These are phyloP conservation scores for Phylloporus arenicola DNA, from an alignment of 768 basidiomycete genomes.

Conservation along the genomic window DNA sequence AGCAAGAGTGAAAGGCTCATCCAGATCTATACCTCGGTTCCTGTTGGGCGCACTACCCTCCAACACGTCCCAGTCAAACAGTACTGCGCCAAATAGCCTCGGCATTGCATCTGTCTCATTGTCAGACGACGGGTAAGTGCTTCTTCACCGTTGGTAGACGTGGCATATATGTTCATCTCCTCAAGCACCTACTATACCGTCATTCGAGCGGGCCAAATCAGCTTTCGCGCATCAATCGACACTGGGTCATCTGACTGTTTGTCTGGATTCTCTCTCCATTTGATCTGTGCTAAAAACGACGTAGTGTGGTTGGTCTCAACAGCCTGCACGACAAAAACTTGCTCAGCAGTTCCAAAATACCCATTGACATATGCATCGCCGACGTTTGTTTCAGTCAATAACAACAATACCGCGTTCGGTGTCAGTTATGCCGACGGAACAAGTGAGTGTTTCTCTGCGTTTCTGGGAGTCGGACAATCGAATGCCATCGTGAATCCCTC, in stretches of 20 bases:
- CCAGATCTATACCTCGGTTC: slow-evolving; percentile 9
- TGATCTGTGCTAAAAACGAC: neutral
- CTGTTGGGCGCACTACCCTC: slow-evolving; percentile 10
- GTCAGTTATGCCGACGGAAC: slow-evolving; percentile 65
- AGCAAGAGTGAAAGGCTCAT: slow-evolving; percentile 2
- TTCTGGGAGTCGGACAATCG: neutral
- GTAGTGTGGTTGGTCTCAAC: slow-evolving; percentile 68
- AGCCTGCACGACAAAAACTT: slow-evolving; percentile 49
- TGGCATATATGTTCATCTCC: slow-evolving; percentile 3
- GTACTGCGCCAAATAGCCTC: slow-evolving; percentile 24
- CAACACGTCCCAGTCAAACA: slow-evolving; percentile 10
- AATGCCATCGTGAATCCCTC: slow-evolving; percentile 5
- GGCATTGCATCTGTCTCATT: slow-evolving; percentile 43
- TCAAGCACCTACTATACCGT: slow-evolving; percentile 64
- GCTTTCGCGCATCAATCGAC: slow-evolving; percentile 66
- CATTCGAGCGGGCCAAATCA: slow-evolving; percentile 55
- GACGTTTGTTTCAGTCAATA: slow-evolving; percentile 55
- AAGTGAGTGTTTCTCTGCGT: slow-evolving; percentile 38
- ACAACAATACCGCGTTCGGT: slow-evolving; percentile 56
- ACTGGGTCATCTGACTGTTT: slow-evolving; percentile 51
- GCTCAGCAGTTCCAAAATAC: slow-evolving; percentile 60
- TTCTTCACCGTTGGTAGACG: slow-evolving; percentile 24
- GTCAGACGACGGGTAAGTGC: slow-evolving; percentile 44
- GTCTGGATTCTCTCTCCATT: slow-evolving; percentile 3
- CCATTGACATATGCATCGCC: slow-evolving; percentile 63